Evolutionary conservation across 129 eudicot species (phyloP).

Genomic region (carrot (Daucus carota)): DH1_v3.0 NC_030388.2:22265001-22265500

Average conservation of each 20-base stretch:
- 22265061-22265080: neutral
- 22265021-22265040: neutral
- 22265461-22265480: constrained; percentile 85
- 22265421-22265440: constrained; percentile 97
- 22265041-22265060: neutral
- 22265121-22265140: neutral
- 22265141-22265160: neutral
- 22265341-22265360: constrained; percentile 95
- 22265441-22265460: constrained; percentile 79
- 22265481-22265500: constrained; percentile 79
- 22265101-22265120: neutral
- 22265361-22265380: constrained; percentile 96
- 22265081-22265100: neutral
- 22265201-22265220: too few species aligned
- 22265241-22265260: constrained; percentile 26
- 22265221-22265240: too few species aligned
- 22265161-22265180: neutral
- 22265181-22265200: too few species aligned
- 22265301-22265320: constrained; percentile 90
- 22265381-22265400: constrained; percentile 95
- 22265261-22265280: constrained; percentile 86
- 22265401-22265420: constrained; percentile 98
- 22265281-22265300: constrained; percentile 88
- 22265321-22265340: constrained; percentile 91
- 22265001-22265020: neutral